Evolutionary conservation across 768 basidiomycete genomes (phyloP), one percentile per base, ranked within the genome.

Genomic region (Porphyrellus cyaneotinctus): DNA sequence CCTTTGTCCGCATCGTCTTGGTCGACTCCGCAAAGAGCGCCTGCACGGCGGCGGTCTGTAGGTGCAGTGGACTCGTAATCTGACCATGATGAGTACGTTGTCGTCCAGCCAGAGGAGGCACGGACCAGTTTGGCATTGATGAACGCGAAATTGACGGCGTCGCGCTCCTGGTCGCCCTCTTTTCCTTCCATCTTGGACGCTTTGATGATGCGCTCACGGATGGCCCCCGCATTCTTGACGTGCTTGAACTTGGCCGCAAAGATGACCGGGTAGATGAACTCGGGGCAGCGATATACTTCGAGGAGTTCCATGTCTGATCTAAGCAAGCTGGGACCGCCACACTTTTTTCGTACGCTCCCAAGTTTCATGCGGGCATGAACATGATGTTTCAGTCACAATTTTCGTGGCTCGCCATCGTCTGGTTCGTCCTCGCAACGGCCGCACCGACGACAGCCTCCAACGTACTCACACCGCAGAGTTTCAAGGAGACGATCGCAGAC

Each of bases 141-240:
- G 69, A 97, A 97, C 0, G 89, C 88, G 71, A 90, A 97, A 62
- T 94, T 91, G 59, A 97, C 79, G n/a, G 80, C 79, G 26, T 81
- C 82, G 47, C 91, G 79, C 61, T 90, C 87, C 14, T 58, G 61
- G 24, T 89, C 82, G 18, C 91, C 91, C 8, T 77, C 75, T 1
- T 67, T 68, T 0, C 85, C 88, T 17, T 74, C 66, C 38, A 81
- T 70, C 11, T 76, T 78, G 4, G 90, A 79, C 0, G 93, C 93
- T 7, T 72, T 71, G 45, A 95, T 76, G 43, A 98, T 84, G 2
- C 88, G 78, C 37, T 74, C 68, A 23, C 86, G 76, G 22, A 97
- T 71, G 0, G 69, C 70, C 0, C 75, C 72, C 0, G 86, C 77
- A 61, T 95, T 92, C 23, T 67, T 68, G 20, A 97, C 82, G 32